Percentiles rank a stretch among this genome's conserved stretches.
phyloP scores from a whole-genome alignment of 139 green algal genomes.

The Spirogloea muscicola region DNA sequence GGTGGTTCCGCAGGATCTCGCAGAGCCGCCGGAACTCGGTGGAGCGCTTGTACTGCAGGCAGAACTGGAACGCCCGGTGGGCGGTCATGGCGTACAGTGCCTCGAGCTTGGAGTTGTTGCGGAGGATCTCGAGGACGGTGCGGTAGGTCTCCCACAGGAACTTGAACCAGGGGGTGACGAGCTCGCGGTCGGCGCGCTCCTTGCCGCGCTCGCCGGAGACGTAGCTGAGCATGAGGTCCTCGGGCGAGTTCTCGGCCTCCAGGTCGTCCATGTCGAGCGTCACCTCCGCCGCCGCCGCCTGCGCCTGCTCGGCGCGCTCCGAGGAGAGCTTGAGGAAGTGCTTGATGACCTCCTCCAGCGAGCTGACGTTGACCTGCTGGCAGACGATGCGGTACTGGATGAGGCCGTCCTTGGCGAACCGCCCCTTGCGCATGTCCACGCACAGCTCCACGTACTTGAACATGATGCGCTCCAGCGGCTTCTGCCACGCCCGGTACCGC shows the following conservation, averaged over 20 bases:
- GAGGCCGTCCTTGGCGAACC: conserved; percentile 94
- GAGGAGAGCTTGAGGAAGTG: conserved; percentile 89
- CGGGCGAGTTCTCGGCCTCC: conserved; percentile 87
- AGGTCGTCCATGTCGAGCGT: conserved; percentile 87
- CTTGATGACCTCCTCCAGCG: conserved; percentile 96
- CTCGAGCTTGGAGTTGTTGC: conserved; percentile 96
- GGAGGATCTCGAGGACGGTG: conserved; percentile 91
- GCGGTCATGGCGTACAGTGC: conserved; percentile 88
- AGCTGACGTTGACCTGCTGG: conserved; percentile 90
- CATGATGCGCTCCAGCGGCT: conserved; percentile 91
- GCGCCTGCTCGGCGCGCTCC: conserved; percentile 82
- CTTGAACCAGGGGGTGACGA: conserved; percentile 99
- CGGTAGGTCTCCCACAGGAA: conserved; percentile 99
- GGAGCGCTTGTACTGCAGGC: conserved; percentile 93
- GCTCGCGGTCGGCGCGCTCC: conserved; percentile 90
- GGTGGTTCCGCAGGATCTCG: conserved; percentile 97
- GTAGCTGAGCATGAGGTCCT: conserved; percentile 97
- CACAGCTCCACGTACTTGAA: conserved; percentile 82
- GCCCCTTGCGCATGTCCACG: conserved; percentile 63
- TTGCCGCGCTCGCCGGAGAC: conserved; percentile 90
- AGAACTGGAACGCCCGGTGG: conserved; percentile 78
- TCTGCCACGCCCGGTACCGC: conserved; percentile 90
- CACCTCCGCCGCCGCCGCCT: conserved; percentile 44
- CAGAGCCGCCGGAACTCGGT: conserved; percentile 97
- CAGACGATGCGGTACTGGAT: conserved; percentile 98